Evolutionary conservation across 352 stramenopile species (phyloP), one percentile per base, ranked within the genome.

Genomic region (Globisporangium yorkense): DNA sequence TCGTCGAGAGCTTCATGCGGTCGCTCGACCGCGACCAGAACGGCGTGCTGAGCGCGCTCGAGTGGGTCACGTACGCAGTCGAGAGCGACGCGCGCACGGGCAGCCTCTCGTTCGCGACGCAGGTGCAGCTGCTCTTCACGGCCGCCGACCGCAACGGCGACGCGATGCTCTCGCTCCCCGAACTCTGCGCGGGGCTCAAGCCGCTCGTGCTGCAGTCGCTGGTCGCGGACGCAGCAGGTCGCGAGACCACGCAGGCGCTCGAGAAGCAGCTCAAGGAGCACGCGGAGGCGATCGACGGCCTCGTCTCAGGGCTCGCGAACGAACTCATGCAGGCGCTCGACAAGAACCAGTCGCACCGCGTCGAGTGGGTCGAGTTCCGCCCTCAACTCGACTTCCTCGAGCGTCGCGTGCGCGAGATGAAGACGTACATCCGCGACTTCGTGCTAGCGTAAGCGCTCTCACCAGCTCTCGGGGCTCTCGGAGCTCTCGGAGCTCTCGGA

Each of bases 361-460:
- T 91, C 56, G 78, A 91, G 57, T 91, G 81, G 78, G 85, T 77
- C 56, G 78, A 91, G 54, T 91, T 89, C 51, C 80, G 78, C 6
- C 74, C 79, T 52, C 71, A 89, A n/a, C 61, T 91, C 31, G 81
- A 87, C 54, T 88, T 79, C 51, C 62, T 91, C 21, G 75, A 91
- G 16, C 62, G 69, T 7, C 72, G 75, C 21, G 66, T 91, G 39
- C 49, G 60, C 16, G 50, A 88, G 50, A 79, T 70, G 45, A 88
- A 87, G 51, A 29, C 31, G 5, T 88, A 84, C 57, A 82, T 91
- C 49, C 56, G 59, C 51, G 66, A 79, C 47, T 46, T 75, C 13
- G 29, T 83, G 31, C 54, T 70, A 20, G 9, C 41, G n/a, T 65
- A 61, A 8, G 24, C 1, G 24, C 24, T 27, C 21, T 24, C 21